Evolutionary conservation across 176 grass and related monocot genomes (phyloP).

Genomic region (Carex parvula): DNA sequence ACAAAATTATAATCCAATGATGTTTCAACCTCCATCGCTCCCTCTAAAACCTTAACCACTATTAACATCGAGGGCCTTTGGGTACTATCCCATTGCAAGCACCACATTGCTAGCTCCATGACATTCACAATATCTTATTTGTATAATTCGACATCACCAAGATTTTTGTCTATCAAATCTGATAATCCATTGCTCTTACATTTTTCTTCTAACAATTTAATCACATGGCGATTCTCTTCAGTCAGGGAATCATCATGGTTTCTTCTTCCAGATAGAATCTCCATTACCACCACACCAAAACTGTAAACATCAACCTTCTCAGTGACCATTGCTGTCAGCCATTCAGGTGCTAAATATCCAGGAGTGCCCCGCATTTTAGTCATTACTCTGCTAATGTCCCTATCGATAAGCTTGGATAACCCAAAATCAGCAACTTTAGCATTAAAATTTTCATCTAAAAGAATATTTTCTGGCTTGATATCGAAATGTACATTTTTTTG

Average conservation of each 20-base stretch:
- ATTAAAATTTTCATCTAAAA: slow-evolving; percentile 46
- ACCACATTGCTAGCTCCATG: slow-evolving; percentile 61
- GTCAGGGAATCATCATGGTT: slow-evolving; percentile 37
- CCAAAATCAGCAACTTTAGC: slow-evolving; percentile 61
- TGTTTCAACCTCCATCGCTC: slow-evolving; percentile 27
- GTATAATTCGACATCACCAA: slow-evolving; percentile 21
- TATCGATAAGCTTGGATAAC: slow-evolving; percentile 49
- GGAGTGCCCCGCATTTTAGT: slow-evolving; percentile 45
- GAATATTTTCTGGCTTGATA: slow-evolving; percentile 55
- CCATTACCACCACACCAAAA: slow-evolving; percentile 40
- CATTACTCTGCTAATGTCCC: slow-evolving; percentile 33
- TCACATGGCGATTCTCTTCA: slow-evolving; percentile 35
- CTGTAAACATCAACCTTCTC: slow-evolving; percentile 60
- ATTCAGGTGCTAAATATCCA: slow-evolving; percentile 59
- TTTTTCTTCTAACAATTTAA: slow-evolving; percentile 39
- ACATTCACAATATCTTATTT: slow-evolving; percentile 29
- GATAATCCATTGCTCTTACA: background rate
- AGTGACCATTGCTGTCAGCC: slow-evolving; percentile 44
- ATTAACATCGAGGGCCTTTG: slow-evolving; percentile 58
- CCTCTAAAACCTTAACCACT: slow-evolving; percentile 55
- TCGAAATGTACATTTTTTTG: slow-evolving; percentile 56
- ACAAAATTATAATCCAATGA: slow-evolving; percentile 30
- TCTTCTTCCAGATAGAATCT: slow-evolving; percentile 36
- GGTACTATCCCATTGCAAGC: slow-evolving; percentile 40
- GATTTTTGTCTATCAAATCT: slow-evolving; percentile 31